Percentiles rank a stretch among this genome's conserved stretches.
Evolutionary conservation across 768 basidiomycete species (phyloP).

Genomic region (Mycena polygramma): DNA sequence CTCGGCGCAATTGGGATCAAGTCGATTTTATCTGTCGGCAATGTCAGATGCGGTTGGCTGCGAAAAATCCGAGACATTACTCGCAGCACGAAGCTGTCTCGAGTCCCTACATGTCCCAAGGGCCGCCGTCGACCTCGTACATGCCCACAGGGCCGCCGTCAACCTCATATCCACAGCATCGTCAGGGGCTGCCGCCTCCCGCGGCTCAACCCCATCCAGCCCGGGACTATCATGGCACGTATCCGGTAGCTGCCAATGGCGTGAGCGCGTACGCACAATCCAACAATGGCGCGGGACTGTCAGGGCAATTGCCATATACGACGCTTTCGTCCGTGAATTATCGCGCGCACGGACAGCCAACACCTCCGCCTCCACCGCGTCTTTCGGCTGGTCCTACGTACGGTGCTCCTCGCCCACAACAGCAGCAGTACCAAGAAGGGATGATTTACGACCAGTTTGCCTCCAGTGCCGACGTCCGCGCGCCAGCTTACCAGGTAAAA

Average conservation of each 20-base stretch:
- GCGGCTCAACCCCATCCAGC: background rate
- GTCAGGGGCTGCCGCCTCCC: background rate
- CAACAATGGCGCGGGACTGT: background rate
- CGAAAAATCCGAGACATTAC: constrained; percentile 21
- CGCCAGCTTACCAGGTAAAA: constrained; percentile 23
- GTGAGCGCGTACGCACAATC: constrained; percentile 13
- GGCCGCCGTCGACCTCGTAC: constrained; percentile 6
- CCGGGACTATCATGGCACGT: constrained; percentile 11
- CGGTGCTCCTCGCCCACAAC: background rate
- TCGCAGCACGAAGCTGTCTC: background rate
- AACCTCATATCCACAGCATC: constrained; percentile 23
- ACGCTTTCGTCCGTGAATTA: constrained; percentile 17
- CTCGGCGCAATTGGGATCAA: constrained; percentile 84
- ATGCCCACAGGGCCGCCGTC: constrained; percentile 1
- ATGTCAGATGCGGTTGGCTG: constrained; percentile 56
- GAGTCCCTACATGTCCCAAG: constrained; percentile 1
- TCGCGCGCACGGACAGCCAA: constrained; percentile 18
- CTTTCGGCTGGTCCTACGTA: constrained; percentile 11
- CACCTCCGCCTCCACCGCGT: constrained; percentile 14
- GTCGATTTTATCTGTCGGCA: constrained; percentile 84
- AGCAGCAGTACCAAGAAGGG: constrained; percentile 7
- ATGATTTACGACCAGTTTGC: constrained; percentile 15
- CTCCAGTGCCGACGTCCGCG: constrained; percentile 17
- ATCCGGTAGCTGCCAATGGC: constrained; percentile 26
- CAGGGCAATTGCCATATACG: constrained; percentile 15